Conservation (phyloP, 2,329 filamentous ascomycete species). For the Colletotrichum lini region DNA sequence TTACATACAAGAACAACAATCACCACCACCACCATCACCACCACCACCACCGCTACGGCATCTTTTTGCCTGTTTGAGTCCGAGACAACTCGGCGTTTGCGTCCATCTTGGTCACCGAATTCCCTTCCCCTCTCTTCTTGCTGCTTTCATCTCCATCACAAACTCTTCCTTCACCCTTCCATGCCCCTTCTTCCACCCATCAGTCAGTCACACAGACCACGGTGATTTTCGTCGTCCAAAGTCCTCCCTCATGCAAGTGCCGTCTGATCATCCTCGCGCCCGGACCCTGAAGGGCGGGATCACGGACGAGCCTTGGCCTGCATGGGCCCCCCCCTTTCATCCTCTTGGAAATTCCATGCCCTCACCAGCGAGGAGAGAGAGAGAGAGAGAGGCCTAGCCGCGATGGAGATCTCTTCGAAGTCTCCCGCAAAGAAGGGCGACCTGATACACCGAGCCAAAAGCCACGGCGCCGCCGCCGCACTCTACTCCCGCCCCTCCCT, state of each 20-base stretch:
- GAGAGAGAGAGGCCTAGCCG: neutral
- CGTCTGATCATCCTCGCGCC: conserved; percentile 20
- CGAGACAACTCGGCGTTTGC: no score
- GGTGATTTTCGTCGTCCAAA: conserved; percentile 16
- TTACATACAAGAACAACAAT: no score
- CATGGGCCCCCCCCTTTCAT: conserved; percentile 24
- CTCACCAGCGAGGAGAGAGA: neutral
- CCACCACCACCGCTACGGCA: no score
- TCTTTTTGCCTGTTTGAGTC: no score
- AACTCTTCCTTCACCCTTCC: neutral
- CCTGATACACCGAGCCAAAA: conserved; percentile 32
- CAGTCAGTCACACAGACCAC: conserved; percentile 12
- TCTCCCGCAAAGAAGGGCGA: conserved; percentile 15
- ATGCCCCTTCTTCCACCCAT: no score
- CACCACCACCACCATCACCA: no score
- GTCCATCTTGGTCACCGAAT: no score
- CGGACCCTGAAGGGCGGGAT: conserved; percentile 9
- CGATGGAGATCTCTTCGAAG: conserved; percentile 3
- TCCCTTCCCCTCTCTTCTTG: no score
- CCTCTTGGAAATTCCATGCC: neutral
- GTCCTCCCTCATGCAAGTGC: conserved; percentile 8
- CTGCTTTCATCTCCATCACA: no score
- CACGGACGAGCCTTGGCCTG: conserved; percentile 1
- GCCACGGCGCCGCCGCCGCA: neutral
- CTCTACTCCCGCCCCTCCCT: conserved; percentile 16